phyloP scores from a whole-genome alignment of 2,329 filamentous ascomycete genomes.

The Fusarium sp. region DNA sequence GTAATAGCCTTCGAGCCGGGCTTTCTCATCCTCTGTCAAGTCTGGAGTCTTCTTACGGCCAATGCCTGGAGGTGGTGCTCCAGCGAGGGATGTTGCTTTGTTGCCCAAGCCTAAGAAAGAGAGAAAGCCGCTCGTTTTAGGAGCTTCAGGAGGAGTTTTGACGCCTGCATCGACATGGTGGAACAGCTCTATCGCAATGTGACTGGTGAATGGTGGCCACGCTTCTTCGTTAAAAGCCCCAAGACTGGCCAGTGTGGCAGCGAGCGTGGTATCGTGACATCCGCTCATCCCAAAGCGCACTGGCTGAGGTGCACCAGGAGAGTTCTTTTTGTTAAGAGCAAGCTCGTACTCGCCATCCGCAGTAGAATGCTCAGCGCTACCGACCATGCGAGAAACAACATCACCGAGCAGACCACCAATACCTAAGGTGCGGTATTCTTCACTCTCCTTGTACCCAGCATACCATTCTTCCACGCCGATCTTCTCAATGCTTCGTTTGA shows the following conservation, averaged over 20 bases:
- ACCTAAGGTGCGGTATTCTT: slow-evolving; percentile 89
- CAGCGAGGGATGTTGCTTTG: slow-evolving; percentile 37
- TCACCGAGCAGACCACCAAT: slow-evolving; percentile 90
- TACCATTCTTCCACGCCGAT: slow-evolving; percentile 95
- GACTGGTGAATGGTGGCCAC: slow-evolving; percentile 96
- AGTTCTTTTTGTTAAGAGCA: slow-evolving; percentile 50
- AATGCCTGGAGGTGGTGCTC: slow-evolving; percentile 61
- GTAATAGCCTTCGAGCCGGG: slow-evolving; percentile 79
- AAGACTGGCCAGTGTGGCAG: slow-evolving; percentile 79
- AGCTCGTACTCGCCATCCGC: slow-evolving; percentile 67
- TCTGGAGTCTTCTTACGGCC: slow-evolving; percentile 70
- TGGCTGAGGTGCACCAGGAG: slow-evolving; percentile 51
- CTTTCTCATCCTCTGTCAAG: slow-evolving; percentile 68
- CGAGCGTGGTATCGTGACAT: slow-evolving; percentile 94
- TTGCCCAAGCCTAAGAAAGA: slow-evolving; percentile 46
- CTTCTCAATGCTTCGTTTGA: slow-evolving; percentile 75
- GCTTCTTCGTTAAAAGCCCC: slow-evolving; percentile 79
- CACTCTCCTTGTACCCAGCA: slow-evolving; percentile 83
- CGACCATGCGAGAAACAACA: slow-evolving; percentile 80
- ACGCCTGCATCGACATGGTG: slow-evolving; percentile 60
- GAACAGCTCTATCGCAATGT: slow-evolving; percentile 93
- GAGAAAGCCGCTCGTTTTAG: slow-evolving; percentile 40
- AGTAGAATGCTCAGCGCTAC: slow-evolving; percentile 68
- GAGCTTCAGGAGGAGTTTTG: slow-evolving; percentile 4
- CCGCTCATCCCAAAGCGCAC: slow-evolving; percentile 85